Percentiles rank a stretch among this genome's conserved stretches.
phyloP scores from a whole-genome alignment of 345 rosid species.

The Populus ilicifolia region DNA sequence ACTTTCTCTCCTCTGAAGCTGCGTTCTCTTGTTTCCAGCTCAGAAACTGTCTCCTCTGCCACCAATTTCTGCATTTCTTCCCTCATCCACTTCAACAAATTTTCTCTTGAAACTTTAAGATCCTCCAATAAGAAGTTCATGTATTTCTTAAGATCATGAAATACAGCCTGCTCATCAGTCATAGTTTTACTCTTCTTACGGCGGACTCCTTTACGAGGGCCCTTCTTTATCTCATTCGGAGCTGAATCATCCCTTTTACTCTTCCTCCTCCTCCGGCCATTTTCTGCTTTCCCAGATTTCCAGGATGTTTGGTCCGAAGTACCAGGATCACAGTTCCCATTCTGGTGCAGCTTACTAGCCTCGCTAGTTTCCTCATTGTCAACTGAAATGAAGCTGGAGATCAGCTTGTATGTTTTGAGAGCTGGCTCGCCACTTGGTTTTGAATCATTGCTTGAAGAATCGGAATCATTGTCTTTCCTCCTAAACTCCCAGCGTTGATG shows the following conservation, averaged over 20 bases:
- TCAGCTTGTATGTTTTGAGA: conserved; percentile 29
- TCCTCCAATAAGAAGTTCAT: conserved; percentile 45
- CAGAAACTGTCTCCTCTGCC: conserved; percentile 23
- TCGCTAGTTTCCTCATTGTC: conserved; percentile 30
- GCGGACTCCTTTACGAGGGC: conserved; percentile 8
- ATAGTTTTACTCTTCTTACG: conserved; percentile 24
- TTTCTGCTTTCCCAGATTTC: conserved; percentile 23
- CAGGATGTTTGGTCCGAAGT: not conserved
- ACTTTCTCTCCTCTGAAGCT: conserved; percentile 14
- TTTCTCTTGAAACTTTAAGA: conserved; percentile 41
- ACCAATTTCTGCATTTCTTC: conserved; percentile 44
- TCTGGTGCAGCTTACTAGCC: conserved; percentile 22
- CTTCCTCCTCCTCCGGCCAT: conserved; percentile 18
- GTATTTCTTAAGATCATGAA: conserved; percentile 37
- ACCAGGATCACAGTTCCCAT: conserved; percentile 13
- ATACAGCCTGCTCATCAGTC: conserved; percentile 23
- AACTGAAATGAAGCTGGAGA: conserved; percentile 16
- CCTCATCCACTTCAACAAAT: conserved; percentile 45
- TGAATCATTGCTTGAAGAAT: conserved; percentile 44
- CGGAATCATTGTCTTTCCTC: conserved; percentile 32
- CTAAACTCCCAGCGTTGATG: conserved; percentile 53
- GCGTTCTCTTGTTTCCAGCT: conserved; percentile 12
- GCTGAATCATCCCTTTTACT: conserved; percentile 8
- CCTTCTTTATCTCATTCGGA: conserved; percentile 13
- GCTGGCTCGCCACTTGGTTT: conserved; percentile 25